Evolutionary conservation across 225 moss, liverwort and hornwort genomes (phyloP), one percentile per base, ranked within the genome.

Genomic region (Bryoerythrophyllum caledonicum): DNA sequence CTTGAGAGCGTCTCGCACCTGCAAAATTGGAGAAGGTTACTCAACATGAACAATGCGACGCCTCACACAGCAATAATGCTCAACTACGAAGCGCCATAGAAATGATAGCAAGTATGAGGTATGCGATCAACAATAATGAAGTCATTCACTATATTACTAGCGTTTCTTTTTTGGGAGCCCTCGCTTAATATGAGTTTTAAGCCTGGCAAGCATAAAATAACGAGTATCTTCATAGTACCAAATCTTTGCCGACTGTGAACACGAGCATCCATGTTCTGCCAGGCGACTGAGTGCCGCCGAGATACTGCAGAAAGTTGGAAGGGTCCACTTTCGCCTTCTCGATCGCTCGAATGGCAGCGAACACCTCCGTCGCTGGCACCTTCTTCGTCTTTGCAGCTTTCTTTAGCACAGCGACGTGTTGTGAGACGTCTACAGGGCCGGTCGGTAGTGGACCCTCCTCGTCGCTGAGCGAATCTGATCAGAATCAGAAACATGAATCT

Each of bases 211-310:
- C 17, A 19, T 49, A 0, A 17, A 19, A 13, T 49, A 5, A 19
- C 1, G 48, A 49, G 19, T 17, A 19, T 48, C 48, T 17, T 6
- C 48, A 11, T 14, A 20, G 38, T 84, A 99, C 94, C 86, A 87
- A 53, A 1, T 84, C 62, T 25, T 84, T 12, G 32, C 57, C 69
- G n/a, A 70, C 24, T 35, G 3, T 75, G 67, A 90, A 95, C 58
- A 99, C n/a, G 3, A 99, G 91, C 93, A 99, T 92, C 99, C 95
- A 99, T 0, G 88, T 90, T 46, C 93, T 76, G 6, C 93, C 95
- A 0, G 91, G 95, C 2, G 93, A 93, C 16, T 93, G 67, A 1
- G 81, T 87, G 6, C 95, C 91, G 10, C 95, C 93, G 3, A 99
- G 49, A 44, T 72, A 49, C 3, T 86, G 34, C 5, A 84, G 77